Percentiles rank a stretch among this genome's conserved stretches.
Evolutionary conservation across 1,139 yeast species (phyloP).

Genomic region (Sugiyamaella grinbergsii): DNA sequence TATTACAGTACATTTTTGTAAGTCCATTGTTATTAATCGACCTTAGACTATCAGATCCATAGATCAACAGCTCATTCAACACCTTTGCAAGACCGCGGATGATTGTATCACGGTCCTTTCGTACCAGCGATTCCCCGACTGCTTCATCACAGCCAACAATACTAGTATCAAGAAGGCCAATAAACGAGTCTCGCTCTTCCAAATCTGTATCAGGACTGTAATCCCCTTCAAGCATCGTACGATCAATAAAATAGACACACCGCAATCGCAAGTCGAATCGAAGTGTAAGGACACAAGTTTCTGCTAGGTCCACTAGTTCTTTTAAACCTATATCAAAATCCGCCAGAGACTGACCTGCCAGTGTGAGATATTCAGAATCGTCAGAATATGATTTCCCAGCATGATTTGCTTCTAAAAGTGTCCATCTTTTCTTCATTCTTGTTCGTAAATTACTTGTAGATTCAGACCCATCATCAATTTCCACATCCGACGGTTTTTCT

Average conservation of each 20-base stretch:
- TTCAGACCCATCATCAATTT: conserved; percentile 18
- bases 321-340: conserved; percentile 54
- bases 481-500: conserved; percentile 25
- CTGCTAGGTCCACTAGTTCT: conserved; percentile 52
- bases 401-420: conserved; percentile 35
- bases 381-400: conserved; percentile 20
- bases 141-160: conserved; percentile 54
- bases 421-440: conserved; percentile 39
- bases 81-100: conserved; percentile 57
- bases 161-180: conserved; percentile 62
- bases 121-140: conserved; percentile 37
- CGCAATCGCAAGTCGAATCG: conserved; percentile 68
- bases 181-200: conserved; percentile 65
- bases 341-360: conserved; percentile 46
- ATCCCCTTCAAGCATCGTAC: conserved; percentile 44
- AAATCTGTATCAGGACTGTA: conserved; percentile 52
- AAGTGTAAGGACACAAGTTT: conserved; percentile 55
- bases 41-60: conserved; percentile 58
- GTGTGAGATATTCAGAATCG: conserved; percentile 24
- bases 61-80: conserved; percentile 59
- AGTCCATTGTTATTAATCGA: conserved; percentile 67
- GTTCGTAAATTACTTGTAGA: conserved; percentile 25
- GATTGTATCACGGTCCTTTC: conserved; percentile 40
- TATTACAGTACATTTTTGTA: conserved; percentile 65
- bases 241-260: conserved; percentile 60